Base-by-base conservation (phyloP, 257 asterid genomes). In the Vinca minor region DNA sequence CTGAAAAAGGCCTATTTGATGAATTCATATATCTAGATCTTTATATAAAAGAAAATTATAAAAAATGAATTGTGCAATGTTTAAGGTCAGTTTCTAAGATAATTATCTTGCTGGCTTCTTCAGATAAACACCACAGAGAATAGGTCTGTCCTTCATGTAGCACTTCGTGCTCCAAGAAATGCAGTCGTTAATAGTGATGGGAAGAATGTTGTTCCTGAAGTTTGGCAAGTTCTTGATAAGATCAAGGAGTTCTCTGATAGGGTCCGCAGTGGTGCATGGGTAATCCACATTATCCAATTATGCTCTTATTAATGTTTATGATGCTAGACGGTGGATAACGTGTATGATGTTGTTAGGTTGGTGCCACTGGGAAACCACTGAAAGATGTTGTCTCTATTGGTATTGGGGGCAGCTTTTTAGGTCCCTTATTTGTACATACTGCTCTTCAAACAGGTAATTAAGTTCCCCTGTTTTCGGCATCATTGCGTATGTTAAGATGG, bases 201-300 rank as follows among this genome's bases (percentile, higher is more conserved):
- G 76, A 89, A 89, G 86, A 89, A 93, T 72, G 96, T 93, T 78
- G 96, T 93, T 53, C 87, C 92, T 48, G 96, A 93, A 83, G 97
- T 93, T 63, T 93, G 99, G 99, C 83, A 84, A 73, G 99, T 93
- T 65, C 95, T 89, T 65, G 95, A 93, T 74, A 93, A 89, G 85
- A 93, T 93, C 77, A 79, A 75, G 70, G 85, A 89, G 67, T 93
- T 93, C 81, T 89, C 99, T 18, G 94, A 87, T 63, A 87, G 83
- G 70, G 74, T 93, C 71, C 99, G 99, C 80, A 87, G 83, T 80
- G 97, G 97, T 77, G 84, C 97, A 69, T 89, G 99, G 99, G 99
- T 89, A 89, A 78, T 63, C 65, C 69, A 49, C 28, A 21, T 32
- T 38, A 13, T 64, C 70, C 55, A 58, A 61, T 59, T 32, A 41